Evolutionary conservation across 257 asterid genomes (phyloP).

Genomic region (Solanum chilense): DNA sequence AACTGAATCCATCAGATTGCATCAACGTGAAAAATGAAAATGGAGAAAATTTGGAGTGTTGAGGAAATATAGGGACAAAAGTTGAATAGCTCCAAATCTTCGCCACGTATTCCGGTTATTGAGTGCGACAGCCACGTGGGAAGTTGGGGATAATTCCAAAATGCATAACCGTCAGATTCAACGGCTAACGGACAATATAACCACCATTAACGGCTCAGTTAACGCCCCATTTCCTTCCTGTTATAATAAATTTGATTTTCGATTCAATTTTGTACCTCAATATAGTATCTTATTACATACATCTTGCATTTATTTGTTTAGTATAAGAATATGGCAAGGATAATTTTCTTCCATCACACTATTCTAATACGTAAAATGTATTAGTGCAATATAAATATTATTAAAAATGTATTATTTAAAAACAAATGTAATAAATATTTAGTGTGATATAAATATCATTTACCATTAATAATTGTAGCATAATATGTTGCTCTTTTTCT

Average conservation of each 20-base stretch:
- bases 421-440: not conserved
- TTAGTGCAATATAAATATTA: no score
- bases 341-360: not conserved
- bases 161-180: constrained; percentile 18
- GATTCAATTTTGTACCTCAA: no score
- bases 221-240: not conserved
- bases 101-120: constrained; percentile 22
- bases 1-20: not conserved
- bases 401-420: not conserved
- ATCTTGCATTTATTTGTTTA: not conserved
- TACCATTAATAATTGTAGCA: not conserved
- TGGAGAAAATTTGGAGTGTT: not conserved
- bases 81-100: constrained; percentile 15
- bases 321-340: not conserved
- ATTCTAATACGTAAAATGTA: not conserved
- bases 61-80: not conserved
- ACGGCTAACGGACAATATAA: constrained; percentile 34
- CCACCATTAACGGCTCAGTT: not conserved
- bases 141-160: constrained; percentile 8
- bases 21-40: not conserved
- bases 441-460: not conserved
- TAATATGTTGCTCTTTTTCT: no score
- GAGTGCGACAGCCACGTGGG: constrained; percentile 44
- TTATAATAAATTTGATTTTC: no score
- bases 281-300: not conserved